Percentiles rank a stretch among this genome's conserved stretches.
phyloP scores from a whole-genome alignment of 768 basidiomycete genomes.

The Pleurotus citrinopileatus region DNA sequence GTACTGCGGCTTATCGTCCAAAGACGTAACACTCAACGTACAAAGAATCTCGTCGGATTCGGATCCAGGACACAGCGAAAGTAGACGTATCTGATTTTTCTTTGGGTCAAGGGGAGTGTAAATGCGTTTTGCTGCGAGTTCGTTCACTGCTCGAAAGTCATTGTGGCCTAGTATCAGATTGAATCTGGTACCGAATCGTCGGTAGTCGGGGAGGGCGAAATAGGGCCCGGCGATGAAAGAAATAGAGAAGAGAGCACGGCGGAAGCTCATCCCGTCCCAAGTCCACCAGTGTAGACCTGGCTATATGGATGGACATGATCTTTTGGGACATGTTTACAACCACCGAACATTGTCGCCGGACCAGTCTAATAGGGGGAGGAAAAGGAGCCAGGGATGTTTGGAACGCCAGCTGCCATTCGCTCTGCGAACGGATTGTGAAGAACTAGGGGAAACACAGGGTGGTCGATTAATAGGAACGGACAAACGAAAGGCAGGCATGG shows the following conservation, averaged over 20 bases:
- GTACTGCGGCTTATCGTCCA: neutral
- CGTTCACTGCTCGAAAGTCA: neutral
- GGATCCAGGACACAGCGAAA: neutral
- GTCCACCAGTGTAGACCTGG: too few relatives aligned
- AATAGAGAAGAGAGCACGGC: neutral
- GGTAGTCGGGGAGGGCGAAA: neutral
- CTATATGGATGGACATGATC: too few relatives aligned
- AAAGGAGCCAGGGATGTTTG: too few relatives aligned
- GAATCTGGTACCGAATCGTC: too few relatives aligned
- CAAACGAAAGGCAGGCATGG: too few relatives aligned
- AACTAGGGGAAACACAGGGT: too few relatives aligned
- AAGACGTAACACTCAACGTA: neutral
- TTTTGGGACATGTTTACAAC: too few relatives aligned
- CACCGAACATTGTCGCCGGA: too few relatives aligned
- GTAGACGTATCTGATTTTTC: constrained; percentile 1
- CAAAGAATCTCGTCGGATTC: neutral
- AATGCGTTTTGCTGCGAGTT: neutral
- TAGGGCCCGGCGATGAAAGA: neutral
- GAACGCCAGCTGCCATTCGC: too few relatives aligned
- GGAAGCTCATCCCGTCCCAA: neutral
- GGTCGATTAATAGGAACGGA: too few relatives aligned
- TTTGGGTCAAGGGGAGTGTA: neutral
- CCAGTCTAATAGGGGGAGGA: too few relatives aligned
- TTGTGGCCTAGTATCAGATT: neutral
- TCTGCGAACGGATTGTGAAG: too few relatives aligned